Evolutionary conservation across 306 rosid genomes (phyloP), one percentile per base, ranked within the genome.

Genomic region (Citrullus amarus): DNA sequence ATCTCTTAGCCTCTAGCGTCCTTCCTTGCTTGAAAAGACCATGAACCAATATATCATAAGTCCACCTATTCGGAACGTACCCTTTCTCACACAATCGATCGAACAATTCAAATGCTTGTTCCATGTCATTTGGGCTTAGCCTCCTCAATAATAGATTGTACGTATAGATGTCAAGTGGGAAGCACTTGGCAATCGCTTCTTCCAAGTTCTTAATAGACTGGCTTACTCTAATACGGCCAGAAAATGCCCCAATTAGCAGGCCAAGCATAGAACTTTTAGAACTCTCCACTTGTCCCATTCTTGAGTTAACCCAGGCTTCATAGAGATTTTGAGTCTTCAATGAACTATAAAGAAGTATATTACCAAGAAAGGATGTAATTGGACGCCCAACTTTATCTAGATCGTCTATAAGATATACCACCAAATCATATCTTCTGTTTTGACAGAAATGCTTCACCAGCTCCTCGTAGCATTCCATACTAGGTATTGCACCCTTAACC

Each of bases 321-420:
- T 88, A 90, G 67, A 94, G 65, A 50, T 90, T 77, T 14, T 70
- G 87, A 61, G 86, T 80, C 82, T 81, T 54, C 83, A 87, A 75
- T 81, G 96, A 90, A 85, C 85, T 85, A 8, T 60, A 82, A 81
- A 94, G 86, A 75, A 94, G 86, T 56, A 15, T 30, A 61, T 94
- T 94, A 78, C 98, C 97, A 20, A 87, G 80, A 86, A 82, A 92
- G 75, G 98, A 82, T 30, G 95, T 89, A 58, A 92, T 8, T 8
- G 28, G 85, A 36, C 96, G 95, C 62, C 97, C 94, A 39, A 62
- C 71, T 85, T 86, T 86, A 87, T 88, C 89, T 57, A 86, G 80
- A 77, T 87, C 82, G 30, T 78, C 82, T 58, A 92, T 43, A 78
- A 94, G 85, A 85, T 68, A 71, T 44, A 92, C 81, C 8, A 86